phyloP scores from a whole-genome alignment of 192 early-diverging fungal species.

The Umbelopsis isabellina region DNA sequence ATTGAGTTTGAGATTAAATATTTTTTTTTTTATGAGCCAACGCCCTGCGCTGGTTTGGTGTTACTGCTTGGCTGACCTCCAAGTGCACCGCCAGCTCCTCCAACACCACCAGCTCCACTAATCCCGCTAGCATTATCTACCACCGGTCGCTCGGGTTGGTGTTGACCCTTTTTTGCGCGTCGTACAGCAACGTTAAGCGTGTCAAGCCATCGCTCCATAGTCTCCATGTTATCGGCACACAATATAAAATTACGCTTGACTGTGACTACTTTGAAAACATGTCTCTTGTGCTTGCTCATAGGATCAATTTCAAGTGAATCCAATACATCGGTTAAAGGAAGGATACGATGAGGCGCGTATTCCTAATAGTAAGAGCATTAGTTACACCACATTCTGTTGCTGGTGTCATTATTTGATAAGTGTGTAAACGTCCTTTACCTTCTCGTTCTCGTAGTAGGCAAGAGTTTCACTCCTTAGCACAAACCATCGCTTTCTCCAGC shows the following conservation, averaged over 20 bases:
- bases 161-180: constrained; percentile 38
- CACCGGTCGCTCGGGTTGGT: background rate
- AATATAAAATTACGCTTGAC: constrained; percentile 55
- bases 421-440: constrained; percentile 40
- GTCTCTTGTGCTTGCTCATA: constrained; percentile 51
- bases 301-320: constrained; percentile 59
- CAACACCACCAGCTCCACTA: constrained; percentile 42
- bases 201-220: constrained; percentile 54
- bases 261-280: constrained; percentile 59
- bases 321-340: constrained; percentile 52
- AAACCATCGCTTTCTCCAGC: constrained; percentile 69
- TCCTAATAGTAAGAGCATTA: constrained; percentile 35
- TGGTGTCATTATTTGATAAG: background rate
- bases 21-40: constrained; percentile 5
- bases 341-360: constrained; percentile 52
- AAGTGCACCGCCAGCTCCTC: constrained; percentile 40
- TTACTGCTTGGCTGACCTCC: constrained; percentile 26
- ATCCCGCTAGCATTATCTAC: constrained; percentile 24
- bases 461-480: constrained; percentile 58
- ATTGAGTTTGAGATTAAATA: too few relatives aligned
- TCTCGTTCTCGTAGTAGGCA: constrained; percentile 63
- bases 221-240: constrained; percentile 49
- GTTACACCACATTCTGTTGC: background rate
- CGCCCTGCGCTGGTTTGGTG: background rate
- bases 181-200: constrained; percentile 50